Base-by-base conservation (phyloP, 148 eudicot species). In the Vaccinium vitisidaea region DNA sequence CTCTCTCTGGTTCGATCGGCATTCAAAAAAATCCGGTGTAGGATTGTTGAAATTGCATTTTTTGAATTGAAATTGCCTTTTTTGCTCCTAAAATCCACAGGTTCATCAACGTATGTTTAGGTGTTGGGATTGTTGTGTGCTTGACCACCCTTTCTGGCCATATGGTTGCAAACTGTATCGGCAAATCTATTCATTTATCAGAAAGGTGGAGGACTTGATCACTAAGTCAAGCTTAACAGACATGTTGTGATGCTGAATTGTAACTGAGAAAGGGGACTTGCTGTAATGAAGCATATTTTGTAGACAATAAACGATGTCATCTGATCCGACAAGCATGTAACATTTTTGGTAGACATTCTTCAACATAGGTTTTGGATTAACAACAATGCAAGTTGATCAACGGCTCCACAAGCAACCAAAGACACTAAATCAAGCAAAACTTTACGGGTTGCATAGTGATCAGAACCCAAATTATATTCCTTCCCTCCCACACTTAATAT, bases 81-180 rank as follows among this genome's bases (percentile, higher is more conserved):
- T 11, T 54, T 13, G 46, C 61, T 49, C 48, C 81, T 78, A 78
- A 79, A 30, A 30, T 55, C 49, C 19, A 80, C 87, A 85, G 87
- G 87, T 85, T 85, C 70, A 82, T 85, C 49, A 76, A 25, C 8
- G 67, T 79, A 25, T 85, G 84, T 82, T 76, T 85, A 65, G 87
- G 81, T 23, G 77, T 82, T 27, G 87, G 87, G 70, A 85, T 85
- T 75, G 76, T 50, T 39, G 87, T 85, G 39, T 81, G 84, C 53
- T 63, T 85, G 63, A 85, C 55, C 84, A 85, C 87, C 27, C 23
- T 85, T 30, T 82, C 65, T 4, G 87, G 87, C 30, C 30, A 27
- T 27, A 85, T 82, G 82, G 82, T 81, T 50, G 55, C 83, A 25
- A 80, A 80, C 80, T 81, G 55, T 54, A 76, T 82, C 76, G 76